Evolutionary conservation across 495 filamentous ascomycete genomes (phyloP).

Genomic region (Xylaria intraflava): DNA sequence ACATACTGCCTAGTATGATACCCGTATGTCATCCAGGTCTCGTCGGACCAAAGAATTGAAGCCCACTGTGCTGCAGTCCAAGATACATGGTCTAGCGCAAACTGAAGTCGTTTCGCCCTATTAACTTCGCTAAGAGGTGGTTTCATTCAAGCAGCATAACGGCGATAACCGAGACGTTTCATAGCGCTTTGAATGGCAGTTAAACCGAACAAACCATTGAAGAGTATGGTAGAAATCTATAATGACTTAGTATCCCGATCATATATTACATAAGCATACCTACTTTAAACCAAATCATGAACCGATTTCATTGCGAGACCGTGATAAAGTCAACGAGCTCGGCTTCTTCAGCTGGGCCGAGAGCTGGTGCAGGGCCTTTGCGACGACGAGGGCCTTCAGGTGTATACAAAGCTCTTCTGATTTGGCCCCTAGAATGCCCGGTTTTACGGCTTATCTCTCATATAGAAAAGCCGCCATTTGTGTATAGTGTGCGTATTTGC

Average conservation of each 20-base stretch:
- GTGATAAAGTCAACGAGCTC: neutral
- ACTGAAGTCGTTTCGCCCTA: neutral
- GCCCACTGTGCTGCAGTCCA: conserved; percentile 23
- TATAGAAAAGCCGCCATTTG: neutral
- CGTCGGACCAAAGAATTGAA: conserved; percentile 26
- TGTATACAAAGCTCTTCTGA: neutral
- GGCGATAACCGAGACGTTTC: neutral
- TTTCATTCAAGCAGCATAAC: neutral
- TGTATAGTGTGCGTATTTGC: neutral
- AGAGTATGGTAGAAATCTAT: no score
- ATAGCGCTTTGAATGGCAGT: neutral
- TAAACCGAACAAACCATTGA: neutral
- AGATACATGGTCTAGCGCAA: conserved; percentile 5
- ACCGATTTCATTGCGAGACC: neutral
- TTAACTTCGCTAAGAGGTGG: neutral
- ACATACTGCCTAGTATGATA: conserved; percentile 12
- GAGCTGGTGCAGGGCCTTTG: neutral
- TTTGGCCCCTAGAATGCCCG: neutral
- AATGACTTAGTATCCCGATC: no score
- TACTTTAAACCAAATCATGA: neutral
- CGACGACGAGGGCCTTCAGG: neutral
- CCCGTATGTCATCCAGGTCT: conserved; percentile 24
- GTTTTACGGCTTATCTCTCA: neutral
- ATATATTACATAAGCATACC: no score
- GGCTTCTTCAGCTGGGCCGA: neutral